Evolutionary conservation across 345 rosid species (phyloP), one percentile per base, ranked within the genome.

Genomic region (Moricandia moricandioides): DNA sequence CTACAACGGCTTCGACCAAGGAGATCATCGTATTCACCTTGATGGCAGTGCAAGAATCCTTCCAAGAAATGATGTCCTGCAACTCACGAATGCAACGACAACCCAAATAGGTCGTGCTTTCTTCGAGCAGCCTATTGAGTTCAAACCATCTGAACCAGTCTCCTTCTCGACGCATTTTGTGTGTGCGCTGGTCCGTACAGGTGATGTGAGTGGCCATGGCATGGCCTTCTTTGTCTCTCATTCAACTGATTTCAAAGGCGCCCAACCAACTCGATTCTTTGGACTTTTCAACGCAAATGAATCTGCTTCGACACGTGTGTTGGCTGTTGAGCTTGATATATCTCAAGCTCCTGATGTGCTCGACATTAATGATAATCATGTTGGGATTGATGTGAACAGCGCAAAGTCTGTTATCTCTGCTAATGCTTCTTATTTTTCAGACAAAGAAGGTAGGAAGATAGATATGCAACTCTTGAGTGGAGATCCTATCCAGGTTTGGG

Each of bases 281-380:
- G 95, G 95, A 7, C 45, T 89, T 37, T 85, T 91, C 54, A 89
- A 82, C 47, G 39, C 8, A 75, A 33, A 55, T 10, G 83, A 87
- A 6, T 37, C 63, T 13, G 0, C 17, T 17, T 58, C 82, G 57
- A 84, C 88, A 69, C 88, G 82, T 65, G 80, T 91, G 37, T 39
- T 89, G 52, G 88, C 88, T 1, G 76, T 89, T 7, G 92, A 89
- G 85, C 78, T 87, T 54, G 91, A 89, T 73, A 84, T 81, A 0
- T 71, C 88, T 18, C 10, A 11, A 0, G 85, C 73, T 78, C 43
- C 55, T 1, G 91, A 91, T 14, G 71, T 87, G 30, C 8, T 52
- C 0, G 92, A 88, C 52, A 80, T 75, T n/a, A 24, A 82, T 54
- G 83, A 67, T 17, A 88, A 88, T 40, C 97, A 85, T 73, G 91